Evolutionary conservation across 2,329 filamentous ascomycete genomes (phyloP).

Genomic region (Diaporthe aspalathi): DNA sequence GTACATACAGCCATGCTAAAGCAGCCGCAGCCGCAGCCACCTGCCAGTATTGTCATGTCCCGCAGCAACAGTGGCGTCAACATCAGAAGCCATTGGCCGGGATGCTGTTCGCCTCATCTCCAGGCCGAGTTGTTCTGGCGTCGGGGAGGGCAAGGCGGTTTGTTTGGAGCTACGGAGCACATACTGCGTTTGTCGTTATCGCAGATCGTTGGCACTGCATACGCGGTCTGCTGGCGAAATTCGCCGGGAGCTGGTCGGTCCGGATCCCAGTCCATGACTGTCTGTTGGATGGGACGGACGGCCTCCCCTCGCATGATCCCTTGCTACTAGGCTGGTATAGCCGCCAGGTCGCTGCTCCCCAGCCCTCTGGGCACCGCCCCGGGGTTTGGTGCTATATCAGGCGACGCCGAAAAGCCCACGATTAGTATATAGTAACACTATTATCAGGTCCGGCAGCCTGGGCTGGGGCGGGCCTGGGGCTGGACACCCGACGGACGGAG

Average conservation of each 20-base stretch:
- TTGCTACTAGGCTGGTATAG: neutral
- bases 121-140: neutral
- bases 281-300: constrained; percentile 13
- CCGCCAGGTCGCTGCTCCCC: neutral
- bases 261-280: constrained; percentile 3
- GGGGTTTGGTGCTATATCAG: constrained; percentile 3
- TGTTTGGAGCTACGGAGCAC: constrained; percentile 28
- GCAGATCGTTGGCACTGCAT: neutral
- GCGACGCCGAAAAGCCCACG: constrained; percentile 16
- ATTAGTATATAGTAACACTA: neutral
- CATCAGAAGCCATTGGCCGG: neutral
- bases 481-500: constrained; percentile 17
- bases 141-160: neutral
- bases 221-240: neutral
- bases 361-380: neutral
- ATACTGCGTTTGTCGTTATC: constrained; percentile 27
- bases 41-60: neutral
- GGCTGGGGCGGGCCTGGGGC: constrained; percentile 9
- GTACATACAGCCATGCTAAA: neutral
- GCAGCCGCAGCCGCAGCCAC: neutral
- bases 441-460: constrained; percentile 15
- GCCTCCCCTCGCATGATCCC: constrained; percentile 6
- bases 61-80: neutral
- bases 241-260: constrained; percentile 22
- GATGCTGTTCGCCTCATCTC: neutral